These are phyloP conservation scores for Setaria italica DNA, from an alignment of 202 grass and related monocot species.

Conservation along the genomic window DNA sequence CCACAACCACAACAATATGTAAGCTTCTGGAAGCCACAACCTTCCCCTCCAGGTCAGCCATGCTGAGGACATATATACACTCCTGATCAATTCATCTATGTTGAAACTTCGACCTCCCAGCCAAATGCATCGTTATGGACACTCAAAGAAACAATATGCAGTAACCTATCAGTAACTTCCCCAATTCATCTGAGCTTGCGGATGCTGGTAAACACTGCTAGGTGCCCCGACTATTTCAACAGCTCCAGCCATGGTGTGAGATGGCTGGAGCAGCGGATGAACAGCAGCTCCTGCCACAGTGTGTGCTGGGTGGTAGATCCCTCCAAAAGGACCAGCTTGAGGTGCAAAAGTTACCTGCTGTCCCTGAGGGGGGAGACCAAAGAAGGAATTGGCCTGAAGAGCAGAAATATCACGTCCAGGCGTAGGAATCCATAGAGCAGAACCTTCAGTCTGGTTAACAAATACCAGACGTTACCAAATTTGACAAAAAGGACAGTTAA, in stretches of 20 bases:
- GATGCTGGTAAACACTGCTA: constrained; percentile 69
- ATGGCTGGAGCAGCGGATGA: constrained; percentile 75
- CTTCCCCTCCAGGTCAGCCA: constrained; percentile 52
- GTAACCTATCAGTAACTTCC: constrained; percentile 71
- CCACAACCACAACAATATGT: constrained; percentile 48
- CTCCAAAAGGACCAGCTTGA: constrained; percentile 62
- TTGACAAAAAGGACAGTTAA: background rate
- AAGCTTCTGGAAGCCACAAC: constrained; percentile 48
- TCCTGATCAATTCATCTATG: constrained; percentile 51
- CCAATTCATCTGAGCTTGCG: constrained; percentile 80
- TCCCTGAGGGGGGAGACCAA: constrained; percentile 65
- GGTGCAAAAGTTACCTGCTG: constrained; percentile 78
- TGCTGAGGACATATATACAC: constrained; percentile 71
- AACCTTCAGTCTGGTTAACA: constrained; percentile 68
- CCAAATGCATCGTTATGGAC: constrained; percentile 2
- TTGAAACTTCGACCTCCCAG: constrained; percentile 22
- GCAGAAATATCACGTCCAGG: constrained; percentile 68
- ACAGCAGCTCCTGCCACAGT: constrained; percentile 59
- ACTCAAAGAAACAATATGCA: constrained; percentile 36
- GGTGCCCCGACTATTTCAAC: constrained; percentile 73
- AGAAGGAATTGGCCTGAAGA: constrained; percentile 68
- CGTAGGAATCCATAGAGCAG: constrained; percentile 69
- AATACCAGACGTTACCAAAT: constrained; percentile 39
- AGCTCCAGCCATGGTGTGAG: constrained; percentile 67
- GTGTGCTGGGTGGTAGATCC: constrained; percentile 72